Evolutionary conservation across 257 asterid genomes (phyloP), one percentile per base, ranked within the genome.

Genomic region (Fraxinus anomala): DNA sequence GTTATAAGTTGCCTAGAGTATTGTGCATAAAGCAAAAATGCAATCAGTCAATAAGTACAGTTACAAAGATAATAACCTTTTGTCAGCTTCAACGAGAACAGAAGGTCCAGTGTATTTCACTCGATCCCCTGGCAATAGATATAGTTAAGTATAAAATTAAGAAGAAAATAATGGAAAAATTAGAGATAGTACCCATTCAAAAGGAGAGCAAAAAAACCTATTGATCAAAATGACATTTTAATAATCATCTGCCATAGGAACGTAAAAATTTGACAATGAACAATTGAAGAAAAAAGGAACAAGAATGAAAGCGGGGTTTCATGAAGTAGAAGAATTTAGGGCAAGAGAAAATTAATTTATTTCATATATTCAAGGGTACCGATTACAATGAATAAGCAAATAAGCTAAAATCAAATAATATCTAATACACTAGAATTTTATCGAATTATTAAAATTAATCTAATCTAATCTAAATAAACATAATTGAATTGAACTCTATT

Each of bases 71-170:
- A 78, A 73, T 80, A 73, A 93, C 99, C 96, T 96, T 76, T 87
- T 91, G 83, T 90, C 91, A 36, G 87, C 95, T 85, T 88, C 91
- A 78, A 86, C 44, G 81, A 72, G 73, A 78, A 84, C 84, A 56
- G 96, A 82, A 33, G 91, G 90, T 80, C 99, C 99, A 71, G 81
- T 85, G 85, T 96, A 96, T 86, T 92, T 93, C 80, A 96, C 94
- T 73, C 91, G 94, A 89, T 93, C 98, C 80, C 99, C 99, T 96
- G 90, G 80, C 56, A 83, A 82, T 63, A 87, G 78, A 83, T 4
- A 80, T 73, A 77, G 51, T 42, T 2, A 42, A 42, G 17, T 42
- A 42, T 11, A 70, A 82, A 47, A 74, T 23, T 12, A 51, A 63
- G 73, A 79, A 72, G 51, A 78, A 68, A 26, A 63, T 17, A 11